phyloP scores from a whole-genome alignment of 2,329 filamentous ascomycete species.

The Trichoderma polysporum region DNA sequence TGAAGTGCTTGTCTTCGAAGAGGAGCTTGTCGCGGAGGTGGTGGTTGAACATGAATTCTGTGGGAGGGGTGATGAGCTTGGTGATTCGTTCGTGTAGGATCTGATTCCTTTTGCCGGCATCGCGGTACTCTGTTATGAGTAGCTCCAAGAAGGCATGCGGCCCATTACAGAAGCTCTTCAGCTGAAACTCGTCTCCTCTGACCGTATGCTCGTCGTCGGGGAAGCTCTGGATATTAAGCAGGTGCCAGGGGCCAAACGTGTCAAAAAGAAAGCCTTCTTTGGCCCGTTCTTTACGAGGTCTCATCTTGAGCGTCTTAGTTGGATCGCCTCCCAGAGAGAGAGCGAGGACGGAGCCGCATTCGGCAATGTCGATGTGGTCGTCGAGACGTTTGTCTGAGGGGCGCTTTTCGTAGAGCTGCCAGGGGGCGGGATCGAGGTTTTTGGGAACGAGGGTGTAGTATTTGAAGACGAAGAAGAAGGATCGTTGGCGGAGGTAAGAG shows the following conservation, averaged over 20 bases:
- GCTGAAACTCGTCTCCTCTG: constrained; percentile 52
- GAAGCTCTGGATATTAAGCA: constrained; percentile 58
- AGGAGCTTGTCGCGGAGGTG: constrained; percentile 56
- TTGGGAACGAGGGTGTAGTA: constrained; percentile 62
- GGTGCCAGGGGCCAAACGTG: constrained; percentile 60
- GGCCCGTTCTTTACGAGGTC: constrained; percentile 47
- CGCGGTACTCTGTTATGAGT: constrained; percentile 58
- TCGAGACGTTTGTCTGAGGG: constrained; percentile 38
- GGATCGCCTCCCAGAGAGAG: constrained; percentile 55
- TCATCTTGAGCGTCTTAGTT: constrained; percentile 49
- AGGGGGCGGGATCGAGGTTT: constrained; percentile 55
- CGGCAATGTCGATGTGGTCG: constrained; percentile 58
- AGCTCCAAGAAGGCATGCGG: constrained; percentile 61
- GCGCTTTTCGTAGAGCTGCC: constrained; percentile 57
- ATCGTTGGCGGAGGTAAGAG: constrained; percentile 49
- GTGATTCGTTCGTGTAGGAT: constrained; percentile 57
- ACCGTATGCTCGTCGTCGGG: constrained; percentile 58
- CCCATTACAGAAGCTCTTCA: constrained; percentile 58
- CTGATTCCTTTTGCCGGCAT: constrained; percentile 58
- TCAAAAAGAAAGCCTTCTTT: constrained; percentile 56
- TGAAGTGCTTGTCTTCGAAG: constrained; percentile 61
- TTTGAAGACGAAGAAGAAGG: constrained; percentile 64
- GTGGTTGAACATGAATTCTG: constrained; percentile 59
- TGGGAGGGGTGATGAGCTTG: constrained; percentile 57
- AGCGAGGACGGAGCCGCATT: constrained; percentile 60